Evolutionary conservation across 345 rosid species (phyloP).

Genomic region (Gossypium anomalum): DNA sequence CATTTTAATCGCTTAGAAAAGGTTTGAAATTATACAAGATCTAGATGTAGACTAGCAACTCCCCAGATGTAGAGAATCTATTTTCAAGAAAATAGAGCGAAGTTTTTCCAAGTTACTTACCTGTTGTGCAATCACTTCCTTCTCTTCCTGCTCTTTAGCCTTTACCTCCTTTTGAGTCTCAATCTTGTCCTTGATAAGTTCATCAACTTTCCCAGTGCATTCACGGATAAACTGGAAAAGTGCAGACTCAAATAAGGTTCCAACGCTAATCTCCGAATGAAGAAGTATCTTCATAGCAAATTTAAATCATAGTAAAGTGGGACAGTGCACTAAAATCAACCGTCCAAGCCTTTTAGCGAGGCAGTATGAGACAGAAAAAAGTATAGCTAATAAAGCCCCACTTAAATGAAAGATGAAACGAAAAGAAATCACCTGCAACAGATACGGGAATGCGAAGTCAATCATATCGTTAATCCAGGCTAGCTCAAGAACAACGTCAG

Average conservation of each 20-base stretch:
- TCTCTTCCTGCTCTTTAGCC: conserved; percentile 59
- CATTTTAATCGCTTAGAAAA: too few relatives aligned
- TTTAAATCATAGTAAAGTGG: not conserved
- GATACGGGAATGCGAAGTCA: conserved; percentile 84
- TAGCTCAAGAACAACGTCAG: conserved; percentile 80
- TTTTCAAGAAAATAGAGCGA: not conserved
- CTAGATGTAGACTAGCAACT: too few relatives aligned
- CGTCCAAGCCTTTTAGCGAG: not conserved
- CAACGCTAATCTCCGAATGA: not conserved
- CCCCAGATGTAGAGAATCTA: not conserved
- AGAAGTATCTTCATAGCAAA: not conserved
- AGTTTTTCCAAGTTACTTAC: conserved; percentile 16
- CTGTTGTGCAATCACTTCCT: conserved; percentile 65
- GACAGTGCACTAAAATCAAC: not conserved
- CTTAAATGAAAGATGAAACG: not conserved
- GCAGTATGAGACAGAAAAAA: not conserved
- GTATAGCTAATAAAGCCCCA: not conserved
- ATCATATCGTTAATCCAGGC: conserved; percentile 88
- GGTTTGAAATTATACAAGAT: too few relatives aligned
- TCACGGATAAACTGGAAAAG: conserved; percentile 55
- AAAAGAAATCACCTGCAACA: conserved; percentile 48
- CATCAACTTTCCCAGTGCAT: conserved; percentile 62
- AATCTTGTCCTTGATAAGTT: conserved; percentile 54
- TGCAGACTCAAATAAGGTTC: not conserved
- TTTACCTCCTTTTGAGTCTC: conserved; percentile 50